phyloP scores from a whole-genome alignment of 176 grass and related monocot species.

The Chloris gayana region DNA sequence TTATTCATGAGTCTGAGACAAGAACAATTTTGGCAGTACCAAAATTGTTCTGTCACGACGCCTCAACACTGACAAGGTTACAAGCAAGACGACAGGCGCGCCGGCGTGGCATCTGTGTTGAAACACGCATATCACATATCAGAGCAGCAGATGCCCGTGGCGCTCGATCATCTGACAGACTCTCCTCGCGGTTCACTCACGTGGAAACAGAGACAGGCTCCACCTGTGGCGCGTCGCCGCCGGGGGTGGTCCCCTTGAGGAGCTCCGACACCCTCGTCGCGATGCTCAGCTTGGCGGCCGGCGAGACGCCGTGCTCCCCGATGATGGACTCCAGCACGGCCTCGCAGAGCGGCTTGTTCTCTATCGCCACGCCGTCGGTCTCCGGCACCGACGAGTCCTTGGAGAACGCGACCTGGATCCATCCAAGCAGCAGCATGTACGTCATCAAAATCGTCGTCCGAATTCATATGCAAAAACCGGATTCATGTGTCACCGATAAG shows the following conservation, averaged over 20 bases:
- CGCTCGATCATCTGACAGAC: not conserved
- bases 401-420: conserved; percentile 67
- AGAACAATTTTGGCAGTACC: not conserved
- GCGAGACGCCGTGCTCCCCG: conserved; percentile 79
- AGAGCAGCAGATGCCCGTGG: not conserved
- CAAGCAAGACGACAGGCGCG: no score
- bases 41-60: not conserved
- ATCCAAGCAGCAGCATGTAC: not conserved
- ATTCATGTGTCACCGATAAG: not conserved
- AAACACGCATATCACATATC: not conserved
- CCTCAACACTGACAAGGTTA: no score
- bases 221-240: not conserved
- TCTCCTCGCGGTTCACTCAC: not conserved
- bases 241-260: conserved; percentile 25
- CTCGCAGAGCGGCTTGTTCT: conserved; percentile 61
- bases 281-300: conserved; percentile 69
- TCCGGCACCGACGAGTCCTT: conserved; percentile 54
- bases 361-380: conserved; percentile 44
- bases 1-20: no score
- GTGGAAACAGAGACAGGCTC: conserved; percentile 15
- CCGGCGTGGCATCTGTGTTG: no score
- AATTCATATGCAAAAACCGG: not conserved
- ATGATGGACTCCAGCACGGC: conserved; percentile 88
- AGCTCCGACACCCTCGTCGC: conserved; percentile 63
- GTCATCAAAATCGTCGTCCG: not conserved